Evolutionary conservation across 257 asterid genomes (phyloP).

Genomic region (Petunia axillaris): DNA sequence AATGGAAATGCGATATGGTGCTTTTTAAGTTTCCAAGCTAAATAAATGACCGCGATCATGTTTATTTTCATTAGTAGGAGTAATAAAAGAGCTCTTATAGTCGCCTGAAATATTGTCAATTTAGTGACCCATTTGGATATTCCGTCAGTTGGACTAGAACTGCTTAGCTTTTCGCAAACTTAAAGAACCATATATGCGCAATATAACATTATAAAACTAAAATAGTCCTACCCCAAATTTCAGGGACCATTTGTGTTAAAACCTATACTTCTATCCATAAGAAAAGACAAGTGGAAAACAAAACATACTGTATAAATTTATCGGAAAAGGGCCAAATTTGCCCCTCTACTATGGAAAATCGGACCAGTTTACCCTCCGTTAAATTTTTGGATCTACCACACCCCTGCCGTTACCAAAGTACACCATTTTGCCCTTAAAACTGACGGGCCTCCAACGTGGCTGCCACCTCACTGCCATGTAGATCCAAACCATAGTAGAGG

Average conservation of each 20-base stretch:
- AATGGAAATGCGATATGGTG: not conserved
- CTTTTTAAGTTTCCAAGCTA: not conserved
- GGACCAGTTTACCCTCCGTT: too few species aligned
- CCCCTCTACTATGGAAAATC: too few species aligned
- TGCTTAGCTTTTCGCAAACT: not conserved
- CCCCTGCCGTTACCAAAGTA: too few species aligned
- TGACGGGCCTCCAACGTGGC: too few species aligned
- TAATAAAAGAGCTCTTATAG: not conserved
- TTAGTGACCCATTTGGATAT: not conserved
- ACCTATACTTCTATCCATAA: not conserved
- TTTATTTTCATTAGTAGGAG: not conserved
- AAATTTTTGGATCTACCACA: too few species aligned
- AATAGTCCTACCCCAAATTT: not conserved
- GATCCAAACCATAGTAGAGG: too few species aligned
- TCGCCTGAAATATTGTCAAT: not conserved
- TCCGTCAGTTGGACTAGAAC: not conserved
- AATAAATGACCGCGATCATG: too few species aligned
- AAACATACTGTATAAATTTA: not conserved
- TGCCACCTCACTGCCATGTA: too few species aligned
- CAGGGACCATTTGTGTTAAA: not conserved
- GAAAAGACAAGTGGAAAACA: not conserved
- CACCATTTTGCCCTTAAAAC: too few species aligned
- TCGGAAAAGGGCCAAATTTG: too few species aligned
- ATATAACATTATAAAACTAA: not conserved
- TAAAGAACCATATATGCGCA: not conserved